Conservation (phyloP, 2,329 filamentous ascomycete genomes). For the Scedosporium apiospermum region DNA sequence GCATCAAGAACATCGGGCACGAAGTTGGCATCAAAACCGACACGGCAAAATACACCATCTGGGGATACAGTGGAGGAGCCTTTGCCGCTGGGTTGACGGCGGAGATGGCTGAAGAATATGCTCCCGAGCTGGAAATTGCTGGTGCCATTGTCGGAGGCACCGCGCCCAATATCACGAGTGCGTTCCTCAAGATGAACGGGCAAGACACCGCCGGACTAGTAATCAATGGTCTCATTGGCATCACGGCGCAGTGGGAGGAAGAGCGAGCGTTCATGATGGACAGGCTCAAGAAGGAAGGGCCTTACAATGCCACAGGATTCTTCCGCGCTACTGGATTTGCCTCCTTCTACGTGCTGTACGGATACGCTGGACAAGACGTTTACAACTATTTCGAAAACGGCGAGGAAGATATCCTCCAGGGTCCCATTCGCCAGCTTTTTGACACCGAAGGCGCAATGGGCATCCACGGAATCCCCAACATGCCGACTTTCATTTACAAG, state of each 20-base stretch:
- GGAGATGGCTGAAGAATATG: constrained; percentile 41
- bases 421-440: constrained; percentile 13
- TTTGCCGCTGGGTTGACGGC: constrained; percentile 42
- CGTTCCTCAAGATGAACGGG: constrained; percentile 23
- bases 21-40: constrained; percentile 22
- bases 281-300: neutral
- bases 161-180: constrained; percentile 27
- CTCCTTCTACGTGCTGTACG: neutral
- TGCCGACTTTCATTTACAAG: constrained; percentile 39
- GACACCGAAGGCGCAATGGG: constrained; percentile 19
- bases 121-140: constrained; percentile 38
- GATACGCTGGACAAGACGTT: constrained; percentile 15
- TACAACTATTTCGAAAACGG: constrained; percentile 17
- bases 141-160: constrained; percentile 41
- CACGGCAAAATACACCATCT: constrained; percentile 29
- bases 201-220: constrained; percentile 12
- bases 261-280: neutral
- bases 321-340: neutral
- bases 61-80: constrained; percentile 48
- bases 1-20: constrained; percentile 20
- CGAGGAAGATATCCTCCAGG: constrained; percentile 12
- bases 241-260: neutral
- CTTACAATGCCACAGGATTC: neutral
- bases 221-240: neutral
- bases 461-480: constrained; percentile 29